phyloP scores from a whole-genome alignment of 2,329 filamentous ascomycete species.

The Apiospora sp. region DNA sequence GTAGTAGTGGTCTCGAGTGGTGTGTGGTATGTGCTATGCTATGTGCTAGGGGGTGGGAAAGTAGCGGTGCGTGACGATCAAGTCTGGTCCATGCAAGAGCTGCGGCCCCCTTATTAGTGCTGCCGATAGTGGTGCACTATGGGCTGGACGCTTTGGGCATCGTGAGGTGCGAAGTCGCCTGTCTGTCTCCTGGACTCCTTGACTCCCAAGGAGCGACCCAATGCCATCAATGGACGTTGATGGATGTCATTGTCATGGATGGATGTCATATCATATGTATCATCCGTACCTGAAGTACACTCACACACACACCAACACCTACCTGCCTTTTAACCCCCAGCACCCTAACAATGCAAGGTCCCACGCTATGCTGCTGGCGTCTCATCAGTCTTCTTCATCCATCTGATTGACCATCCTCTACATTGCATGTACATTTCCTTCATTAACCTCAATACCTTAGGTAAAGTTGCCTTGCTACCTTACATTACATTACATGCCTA shows the following conservation, averaged over 20 bases:
- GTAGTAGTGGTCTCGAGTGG: not conserved
- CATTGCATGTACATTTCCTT: not conserved
- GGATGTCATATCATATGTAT: not conserved
- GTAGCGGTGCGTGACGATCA: constrained; percentile 17
- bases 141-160: constrained; percentile 17
- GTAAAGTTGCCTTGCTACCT: not conserved
- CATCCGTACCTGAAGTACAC: constrained; percentile 4
- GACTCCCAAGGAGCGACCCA: not conserved
- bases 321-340: not conserved
- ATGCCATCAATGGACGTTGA: not conserved
- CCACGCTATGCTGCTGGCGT: constrained; percentile 14
- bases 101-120: constrained; percentile 11
- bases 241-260: not conserved
- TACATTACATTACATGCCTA: constrained; percentile 19
- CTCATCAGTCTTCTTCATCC: constrained; percentile 7
- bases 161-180: not conserved
- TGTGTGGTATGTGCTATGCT: not conserved
- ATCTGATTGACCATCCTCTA: not conserved
- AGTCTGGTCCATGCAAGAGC: constrained; percentile 9
- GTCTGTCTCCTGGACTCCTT: not conserved
- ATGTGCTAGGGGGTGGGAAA: not conserved
- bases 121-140: not conserved
- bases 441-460: not conserved
- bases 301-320: not conserved
- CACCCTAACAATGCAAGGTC: constrained; percentile 19